Evolutionary conservation across 345 rosid species (phyloP).

Genomic region (Pistacia vera): DNA sequence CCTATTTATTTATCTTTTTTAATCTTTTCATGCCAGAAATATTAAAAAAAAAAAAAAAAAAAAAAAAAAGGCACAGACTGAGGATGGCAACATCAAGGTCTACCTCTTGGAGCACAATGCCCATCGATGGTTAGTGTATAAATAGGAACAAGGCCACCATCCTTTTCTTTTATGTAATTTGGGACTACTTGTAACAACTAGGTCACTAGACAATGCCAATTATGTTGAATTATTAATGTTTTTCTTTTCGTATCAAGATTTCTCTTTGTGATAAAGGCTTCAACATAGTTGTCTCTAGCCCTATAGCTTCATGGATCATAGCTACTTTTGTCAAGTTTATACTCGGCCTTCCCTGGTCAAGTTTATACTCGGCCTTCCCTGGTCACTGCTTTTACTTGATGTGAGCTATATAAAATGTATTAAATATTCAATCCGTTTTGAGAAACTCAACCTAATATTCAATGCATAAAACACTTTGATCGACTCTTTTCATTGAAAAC

Average conservation of each 20-base stretch:
- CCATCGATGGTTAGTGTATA: background rate
- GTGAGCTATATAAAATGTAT: too few species aligned
- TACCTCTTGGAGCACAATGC: background rate
- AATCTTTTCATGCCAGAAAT: background rate
- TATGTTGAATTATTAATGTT: background rate
- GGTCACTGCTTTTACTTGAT: too few species aligned
- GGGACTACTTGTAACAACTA: constrained; percentile 4
- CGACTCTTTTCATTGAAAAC: too few species aligned
- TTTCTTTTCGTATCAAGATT: background rate
- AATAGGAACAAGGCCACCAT: background rate
- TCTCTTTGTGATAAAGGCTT: background rate
- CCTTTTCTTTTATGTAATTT: background rate
- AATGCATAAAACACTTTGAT: too few species aligned
- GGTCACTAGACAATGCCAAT: constrained; percentile 6
- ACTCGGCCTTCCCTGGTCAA: too few species aligned
- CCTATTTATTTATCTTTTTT: background rate
- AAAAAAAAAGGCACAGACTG: background rate
- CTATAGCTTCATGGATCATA: background rate
- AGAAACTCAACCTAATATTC: too few species aligned
- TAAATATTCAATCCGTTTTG: too few species aligned
- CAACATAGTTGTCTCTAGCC: background rate
- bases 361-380: too few species aligned
- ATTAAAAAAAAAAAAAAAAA: background rate
- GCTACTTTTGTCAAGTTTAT: background rate
- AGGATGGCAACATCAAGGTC: constrained; percentile 16